Base-by-base conservation (phyloP, 1,139 yeast genomes). In the Nematodospora anomalae region DNA sequence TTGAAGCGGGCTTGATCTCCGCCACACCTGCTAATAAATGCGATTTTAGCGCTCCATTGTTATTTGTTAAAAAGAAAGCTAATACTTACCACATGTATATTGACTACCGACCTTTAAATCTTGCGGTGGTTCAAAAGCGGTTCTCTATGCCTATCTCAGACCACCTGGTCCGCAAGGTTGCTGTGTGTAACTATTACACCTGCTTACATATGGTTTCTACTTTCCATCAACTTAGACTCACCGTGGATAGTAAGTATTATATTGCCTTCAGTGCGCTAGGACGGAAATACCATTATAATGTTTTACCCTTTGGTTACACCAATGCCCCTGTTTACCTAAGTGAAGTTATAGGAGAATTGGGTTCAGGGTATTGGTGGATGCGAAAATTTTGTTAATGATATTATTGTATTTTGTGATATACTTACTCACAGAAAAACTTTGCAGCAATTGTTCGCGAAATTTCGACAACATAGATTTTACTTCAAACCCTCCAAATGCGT, bases 191-290 rank as follows among this genome's bases (percentile, higher is more conserved):
- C n/a, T 20, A 26, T 10, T 32, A 32, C 15, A 18, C 35, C 4
- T 12, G 21, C 6, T 18, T 32, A 11, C 30, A 32, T 32, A 25
- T 32, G 35, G 18, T 14, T 2, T 15, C 22, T 9, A 8, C 28
- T 9, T 32, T 26, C 11, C 35, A 32, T 14, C 35, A 32, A 14
- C 11, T 32, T 8, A n/a, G 26, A n/a, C n/a, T 32, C 13, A 14
- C 24, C 3, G 21, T 18, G 6, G 20, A 16, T 9, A 18, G 16
- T 13, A 18, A 21, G 4, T 14, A 26, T 13, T n/a, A 10, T 5
- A 32, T 30, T 26, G 30, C 30, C 8, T 32, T 32, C 15, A 11
- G 21, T 6, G 35, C 35, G 6, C 14, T 32, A n/a, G 35, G 35
- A 7, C 16, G 30, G 6, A 32, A 26, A 14, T 32, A 26, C 15